Evolutionary conservation across 192 early-diverging fungal genomes (phyloP).

Genomic region (Gamsiella multidivaricata): DNA sequence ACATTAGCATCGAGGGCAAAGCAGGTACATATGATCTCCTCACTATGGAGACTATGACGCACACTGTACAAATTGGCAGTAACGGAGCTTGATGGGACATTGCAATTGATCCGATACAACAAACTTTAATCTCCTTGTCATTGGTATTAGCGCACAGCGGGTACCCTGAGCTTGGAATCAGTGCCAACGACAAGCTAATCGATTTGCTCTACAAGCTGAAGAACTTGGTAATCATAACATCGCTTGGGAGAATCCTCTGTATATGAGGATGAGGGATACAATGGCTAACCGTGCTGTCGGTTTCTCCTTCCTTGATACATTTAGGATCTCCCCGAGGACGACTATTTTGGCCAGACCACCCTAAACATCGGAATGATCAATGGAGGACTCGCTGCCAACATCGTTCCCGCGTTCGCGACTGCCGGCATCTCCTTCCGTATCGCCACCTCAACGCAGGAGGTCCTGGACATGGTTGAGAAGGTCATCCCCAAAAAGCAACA

Average conservation of each 20-base stretch:
- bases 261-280: background rate
- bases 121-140: too few relatives aligned
- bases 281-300: background rate
- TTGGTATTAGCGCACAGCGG: slow-evolving; percentile 61
- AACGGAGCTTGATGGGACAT: too few relatives aligned
- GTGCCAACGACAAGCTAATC: slow-evolving; percentile 55
- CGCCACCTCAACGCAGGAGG: slow-evolving; percentile 54
- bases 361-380: slow-evolving; percentile 57
- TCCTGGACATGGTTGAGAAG: slow-evolving; percentile 41
- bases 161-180: slow-evolving; percentile 58
- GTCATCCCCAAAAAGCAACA: slow-evolving; percentile 26
- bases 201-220: slow-evolving; percentile 54
- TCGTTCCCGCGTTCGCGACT: slow-evolving; percentile 54
- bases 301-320: background rate
- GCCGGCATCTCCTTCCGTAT: slow-evolving; percentile 60
- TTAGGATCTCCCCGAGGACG: slow-evolving; percentile 51
- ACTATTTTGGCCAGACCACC: slow-evolving; percentile 58
- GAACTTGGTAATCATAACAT: slow-evolving; percentile 31
- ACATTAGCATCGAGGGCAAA: slow-evolving; percentile 54
- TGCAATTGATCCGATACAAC: too few relatives aligned
- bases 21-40: too few relatives aligned
- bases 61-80: too few relatives aligned
- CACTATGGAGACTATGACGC: too few relatives aligned
- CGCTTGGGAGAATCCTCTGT: background rate
- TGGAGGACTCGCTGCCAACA: slow-evolving; percentile 63